Conservation (phyloP, 805 yeast genomes). For the Candida mattraensis region DNA sequence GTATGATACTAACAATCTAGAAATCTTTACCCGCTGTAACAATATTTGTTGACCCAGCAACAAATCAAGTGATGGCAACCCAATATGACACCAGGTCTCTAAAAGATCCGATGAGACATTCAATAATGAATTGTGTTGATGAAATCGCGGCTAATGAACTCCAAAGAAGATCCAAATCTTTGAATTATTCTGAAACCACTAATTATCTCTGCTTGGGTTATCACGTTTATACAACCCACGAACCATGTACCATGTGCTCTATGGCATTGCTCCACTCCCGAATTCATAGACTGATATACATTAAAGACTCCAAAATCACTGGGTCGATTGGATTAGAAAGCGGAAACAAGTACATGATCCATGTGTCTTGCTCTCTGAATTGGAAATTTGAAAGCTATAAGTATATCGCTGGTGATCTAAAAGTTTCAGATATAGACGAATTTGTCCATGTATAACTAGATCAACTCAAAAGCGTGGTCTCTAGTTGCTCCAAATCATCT, state of each 20-base stretch:
- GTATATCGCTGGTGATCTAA: conserved; percentile 15
- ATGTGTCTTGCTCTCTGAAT: conserved; percentile 71
- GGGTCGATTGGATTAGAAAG: conserved; percentile 58
- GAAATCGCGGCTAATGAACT: conserved; percentile 59
- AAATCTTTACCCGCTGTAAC: conserved; percentile 52
- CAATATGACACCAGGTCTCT: conserved; percentile 40
- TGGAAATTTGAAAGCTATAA: conserved; percentile 69
- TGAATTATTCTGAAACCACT: conserved; percentile 12
- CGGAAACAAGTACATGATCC: conserved; percentile 72
- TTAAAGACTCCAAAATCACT: conserved; percentile 46
- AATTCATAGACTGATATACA: conserved; percentile 63
- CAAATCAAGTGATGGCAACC: conserved; percentile 40
- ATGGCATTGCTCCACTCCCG: conserved; percentile 96
- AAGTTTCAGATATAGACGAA: conserved; percentile 24
- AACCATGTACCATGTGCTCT: conserved; percentile 94
- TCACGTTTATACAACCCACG: conserved; percentile 86
- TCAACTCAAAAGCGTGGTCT: conserved; percentile 8
- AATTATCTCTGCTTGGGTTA: conserved; percentile 72
- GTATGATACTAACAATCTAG: no score
- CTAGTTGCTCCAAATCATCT: conserved; percentile 22
- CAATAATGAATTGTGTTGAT: conserved; percentile 71
- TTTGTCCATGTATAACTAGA: conserved; percentile 22
- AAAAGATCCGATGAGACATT: conserved; percentile 62
- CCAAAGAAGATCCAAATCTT: conserved; percentile 32
- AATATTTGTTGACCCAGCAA: conserved; percentile 59